Conservation (phyloP, 164 flowering plant species). For the Houttuynia cordata region DNA sequence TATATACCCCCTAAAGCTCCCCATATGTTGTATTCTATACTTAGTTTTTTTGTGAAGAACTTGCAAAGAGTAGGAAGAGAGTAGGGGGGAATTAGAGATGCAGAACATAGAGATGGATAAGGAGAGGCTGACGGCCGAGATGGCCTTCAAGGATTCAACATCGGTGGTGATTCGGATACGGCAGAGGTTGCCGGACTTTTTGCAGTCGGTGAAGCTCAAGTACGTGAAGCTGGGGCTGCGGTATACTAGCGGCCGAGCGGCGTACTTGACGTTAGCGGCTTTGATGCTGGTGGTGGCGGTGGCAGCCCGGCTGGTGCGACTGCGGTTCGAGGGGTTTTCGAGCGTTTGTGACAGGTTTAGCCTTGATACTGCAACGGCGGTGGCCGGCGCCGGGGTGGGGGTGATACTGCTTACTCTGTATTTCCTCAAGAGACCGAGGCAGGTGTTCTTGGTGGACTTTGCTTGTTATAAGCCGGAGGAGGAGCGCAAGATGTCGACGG, state of each 20-base stretch:
- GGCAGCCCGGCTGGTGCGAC: not conserved
- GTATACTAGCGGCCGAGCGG: constrained; percentile 17
- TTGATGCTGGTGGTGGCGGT: not conserved
- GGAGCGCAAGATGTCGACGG: constrained; percentile 39
- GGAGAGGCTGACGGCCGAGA: constrained; percentile 75
- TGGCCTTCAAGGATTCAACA: constrained; percentile 57
- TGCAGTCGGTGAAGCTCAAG: constrained; percentile 82
- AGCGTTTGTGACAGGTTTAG: too few relatives aligned
- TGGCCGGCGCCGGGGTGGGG: not conserved
- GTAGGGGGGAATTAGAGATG: constrained; percentile 10
- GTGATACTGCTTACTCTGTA: constrained; percentile 19
- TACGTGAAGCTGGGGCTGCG: constrained; percentile 67
- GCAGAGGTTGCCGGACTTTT: constrained; percentile 35
- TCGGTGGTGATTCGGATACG: constrained; percentile 72
- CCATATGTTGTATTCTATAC: too few relatives aligned
- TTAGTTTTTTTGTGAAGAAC: too few relatives aligned
- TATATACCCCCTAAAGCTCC: too few relatives aligned
- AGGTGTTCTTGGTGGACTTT: constrained; percentile 58
- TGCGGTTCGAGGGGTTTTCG: not conserved
- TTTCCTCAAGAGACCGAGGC: constrained; percentile 35
- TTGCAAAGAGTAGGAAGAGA: too few relatives aligned
- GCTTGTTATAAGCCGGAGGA: constrained; percentile 68
- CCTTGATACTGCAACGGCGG: not conserved
- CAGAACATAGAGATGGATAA: constrained; percentile 50
- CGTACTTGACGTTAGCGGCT: not conserved